phyloP scores from a whole-genome alignment of 768 basidiomycete genomes.

The Fomitopsis pulvina region DNA sequence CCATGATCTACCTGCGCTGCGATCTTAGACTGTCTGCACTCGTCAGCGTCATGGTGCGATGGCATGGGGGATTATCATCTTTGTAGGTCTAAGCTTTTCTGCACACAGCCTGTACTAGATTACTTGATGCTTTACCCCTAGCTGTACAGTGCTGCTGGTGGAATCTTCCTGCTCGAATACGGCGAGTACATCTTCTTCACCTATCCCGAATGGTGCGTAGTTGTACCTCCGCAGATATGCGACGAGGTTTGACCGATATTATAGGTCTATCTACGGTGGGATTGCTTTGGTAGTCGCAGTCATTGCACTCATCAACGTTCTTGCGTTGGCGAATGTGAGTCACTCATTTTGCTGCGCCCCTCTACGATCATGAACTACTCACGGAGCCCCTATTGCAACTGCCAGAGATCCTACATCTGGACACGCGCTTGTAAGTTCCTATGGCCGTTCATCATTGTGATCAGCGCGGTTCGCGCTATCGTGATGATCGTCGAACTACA shows the following conservation, averaged over 20 bases:
- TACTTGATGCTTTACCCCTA: conserved; percentile 20
- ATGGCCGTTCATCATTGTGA: conserved; percentile 68
- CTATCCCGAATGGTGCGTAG: conserved; percentile 55
- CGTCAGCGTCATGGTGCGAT: conserved; percentile 65
- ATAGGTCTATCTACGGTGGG: conserved; percentile 65
- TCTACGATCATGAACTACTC: conserved; percentile 3
- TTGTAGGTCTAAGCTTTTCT: conserved; percentile 31
- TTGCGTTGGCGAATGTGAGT: conserved; percentile 62
- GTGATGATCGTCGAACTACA: conserved; percentile 70
- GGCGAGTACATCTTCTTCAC: conserved; percentile 62
- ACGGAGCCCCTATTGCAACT: conserved; percentile 4
- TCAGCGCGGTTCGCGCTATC: conserved; percentile 56
- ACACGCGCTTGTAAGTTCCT: conserved; percentile 55
- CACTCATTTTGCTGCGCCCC: too few relatives aligned
- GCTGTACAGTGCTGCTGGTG: conserved; percentile 62
- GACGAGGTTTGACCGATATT: conserved; percentile 2
- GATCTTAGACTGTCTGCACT: conserved; percentile 1
- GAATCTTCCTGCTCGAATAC: conserved; percentile 52
- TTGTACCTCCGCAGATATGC: neutral
- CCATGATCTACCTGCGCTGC: neutral
- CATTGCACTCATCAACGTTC: conserved; percentile 44
- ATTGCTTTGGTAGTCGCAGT: conserved; percentile 49
- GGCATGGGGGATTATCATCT: conserved; percentile 58
- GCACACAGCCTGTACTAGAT: conserved; percentile 1
- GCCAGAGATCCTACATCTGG: conserved; percentile 65